Percentiles rank a stretch among this genome's conserved stretches.
Evolutionary conservation across 345 rosid species (phyloP).

Genomic region (Pugionium cornutum): DNA sequence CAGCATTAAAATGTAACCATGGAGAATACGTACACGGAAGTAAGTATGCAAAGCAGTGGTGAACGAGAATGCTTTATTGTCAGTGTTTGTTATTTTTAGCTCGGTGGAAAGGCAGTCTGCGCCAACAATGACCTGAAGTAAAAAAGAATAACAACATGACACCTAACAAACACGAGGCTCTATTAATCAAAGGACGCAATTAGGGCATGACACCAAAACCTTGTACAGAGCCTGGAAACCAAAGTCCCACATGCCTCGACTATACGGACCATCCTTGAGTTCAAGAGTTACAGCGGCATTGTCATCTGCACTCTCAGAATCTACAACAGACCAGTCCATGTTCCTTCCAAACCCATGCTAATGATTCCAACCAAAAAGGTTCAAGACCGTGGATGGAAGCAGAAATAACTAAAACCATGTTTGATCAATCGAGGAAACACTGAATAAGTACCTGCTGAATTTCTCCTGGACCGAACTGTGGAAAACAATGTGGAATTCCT

Average conservation of each 20-base stretch:
- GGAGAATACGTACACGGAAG: constrained; percentile 58
- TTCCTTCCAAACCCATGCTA: constrained; percentile 97
- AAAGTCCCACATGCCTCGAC: constrained; percentile 93
- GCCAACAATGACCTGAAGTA: constrained; percentile 59
- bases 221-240: constrained; percentile 81
- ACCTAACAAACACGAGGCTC: constrained; percentile 6
- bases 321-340: constrained; percentile 83
- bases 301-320: constrained; percentile 63
- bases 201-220: constrained; percentile 38
- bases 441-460: constrained; percentile 72
- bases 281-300: constrained; percentile 69
- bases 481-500: constrained; percentile 97
- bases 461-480: constrained; percentile 91
- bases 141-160: not conserved
- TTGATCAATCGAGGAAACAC: not conserved
- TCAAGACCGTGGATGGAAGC: constrained; percentile 26
- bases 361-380: constrained; percentile 28
- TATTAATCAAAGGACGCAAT: not conserved
- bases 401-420: not conserved
- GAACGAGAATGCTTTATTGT: constrained; percentile 78
- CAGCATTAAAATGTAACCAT: not conserved
- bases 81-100: constrained; percentile 69
- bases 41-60: constrained; percentile 82
- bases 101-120: constrained; percentile 76
- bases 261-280: constrained; percentile 80